Evolutionary conservation across 805 yeast species (phyloP).

Genomic region (Torulaspora microellipsoides): DNA sequence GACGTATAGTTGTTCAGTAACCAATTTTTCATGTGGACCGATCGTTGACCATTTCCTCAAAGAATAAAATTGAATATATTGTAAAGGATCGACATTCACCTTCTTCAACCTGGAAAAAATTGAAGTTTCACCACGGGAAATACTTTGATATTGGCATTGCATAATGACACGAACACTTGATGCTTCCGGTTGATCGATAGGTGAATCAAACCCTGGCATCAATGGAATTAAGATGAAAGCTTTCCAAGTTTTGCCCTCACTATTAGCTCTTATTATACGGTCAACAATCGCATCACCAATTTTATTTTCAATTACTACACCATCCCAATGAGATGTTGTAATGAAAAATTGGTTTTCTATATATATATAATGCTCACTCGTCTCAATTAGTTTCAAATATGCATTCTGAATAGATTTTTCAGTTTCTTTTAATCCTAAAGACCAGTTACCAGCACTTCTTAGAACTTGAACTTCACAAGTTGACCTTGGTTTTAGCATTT

Average conservation of each 20-base stretch:
- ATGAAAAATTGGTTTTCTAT: constrained; percentile 94
- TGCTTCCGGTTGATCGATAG: constrained; percentile 90
- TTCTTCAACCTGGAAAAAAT: constrained; percentile 77
- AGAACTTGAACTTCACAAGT: constrained; percentile 88
- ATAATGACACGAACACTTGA: constrained; percentile 92
- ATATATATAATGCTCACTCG: constrained; percentile 88
- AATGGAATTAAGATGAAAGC: constrained; percentile 89
- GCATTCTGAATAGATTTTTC: constrained; percentile 93
- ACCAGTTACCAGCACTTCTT: constrained; percentile 91
- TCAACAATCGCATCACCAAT: constrained; percentile 97
- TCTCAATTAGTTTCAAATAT: constrained; percentile 82
- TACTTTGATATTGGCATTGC: constrained; percentile 94
- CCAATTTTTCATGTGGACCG: constrained; percentile 67
- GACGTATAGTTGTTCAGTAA: constrained; percentile 87
- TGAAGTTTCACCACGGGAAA: constrained; percentile 83
- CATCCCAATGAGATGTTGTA: constrained; percentile 83
- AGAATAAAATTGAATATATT: constrained; percentile 87
- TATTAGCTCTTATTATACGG: constrained; percentile 83
- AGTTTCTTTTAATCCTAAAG: constrained; percentile 76
- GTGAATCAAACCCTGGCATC: constrained; percentile 96
- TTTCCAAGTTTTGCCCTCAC: constrained; percentile 73
- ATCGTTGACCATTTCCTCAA: constrained; percentile 93
- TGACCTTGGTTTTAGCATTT: constrained; percentile 51
- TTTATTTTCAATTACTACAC: constrained; percentile 76
- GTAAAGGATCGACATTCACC: constrained; percentile 81